Evolutionary conservation across 345 rosid species (phyloP).

Genomic region (Mallotus nudiflorus): DNA sequence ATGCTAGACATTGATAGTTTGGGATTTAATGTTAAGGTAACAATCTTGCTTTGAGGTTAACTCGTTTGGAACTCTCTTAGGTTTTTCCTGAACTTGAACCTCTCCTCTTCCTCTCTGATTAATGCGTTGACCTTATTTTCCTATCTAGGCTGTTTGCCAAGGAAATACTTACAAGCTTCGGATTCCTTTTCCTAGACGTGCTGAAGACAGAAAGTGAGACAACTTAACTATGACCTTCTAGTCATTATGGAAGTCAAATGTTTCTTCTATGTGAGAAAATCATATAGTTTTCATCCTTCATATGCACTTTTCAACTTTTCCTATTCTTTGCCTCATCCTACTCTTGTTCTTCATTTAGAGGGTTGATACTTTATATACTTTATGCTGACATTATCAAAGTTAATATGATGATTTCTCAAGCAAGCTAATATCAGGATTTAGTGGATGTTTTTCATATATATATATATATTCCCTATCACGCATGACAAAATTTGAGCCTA

Average conservation of each 20-base stretch:
- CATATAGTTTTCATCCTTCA: not conserved
- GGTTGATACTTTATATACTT: too few species aligned
- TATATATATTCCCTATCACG: not conserved
- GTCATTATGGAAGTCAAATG: not conserved
- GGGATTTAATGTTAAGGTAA: conserved; percentile 92
- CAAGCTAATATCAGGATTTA: not conserved
- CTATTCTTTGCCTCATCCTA: too few species aligned
- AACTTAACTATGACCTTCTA: not conserved
- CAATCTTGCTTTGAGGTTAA: not conserved
- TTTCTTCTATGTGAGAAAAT: not conserved
- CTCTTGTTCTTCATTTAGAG: too few species aligned
- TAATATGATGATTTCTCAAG: not conserved
- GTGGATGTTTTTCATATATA: not conserved
- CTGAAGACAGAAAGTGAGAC: conserved; percentile 78
- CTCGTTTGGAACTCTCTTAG: not conserved
- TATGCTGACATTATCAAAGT: too few species aligned
- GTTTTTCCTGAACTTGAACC: not conserved
- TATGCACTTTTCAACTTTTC: not conserved
- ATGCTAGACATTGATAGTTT: conserved; percentile 91
- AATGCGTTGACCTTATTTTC: conserved; percentile 3
- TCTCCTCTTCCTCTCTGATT: not conserved
- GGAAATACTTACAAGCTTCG: conserved; percentile 76
- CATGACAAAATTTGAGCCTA: not conserved
- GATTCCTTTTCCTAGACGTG: conserved; percentile 79
- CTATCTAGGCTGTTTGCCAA: conserved; percentile 60